phyloP scores from a whole-genome alignment of 768 basidiomycete species.

The Collybiopsis confluens region DNA sequence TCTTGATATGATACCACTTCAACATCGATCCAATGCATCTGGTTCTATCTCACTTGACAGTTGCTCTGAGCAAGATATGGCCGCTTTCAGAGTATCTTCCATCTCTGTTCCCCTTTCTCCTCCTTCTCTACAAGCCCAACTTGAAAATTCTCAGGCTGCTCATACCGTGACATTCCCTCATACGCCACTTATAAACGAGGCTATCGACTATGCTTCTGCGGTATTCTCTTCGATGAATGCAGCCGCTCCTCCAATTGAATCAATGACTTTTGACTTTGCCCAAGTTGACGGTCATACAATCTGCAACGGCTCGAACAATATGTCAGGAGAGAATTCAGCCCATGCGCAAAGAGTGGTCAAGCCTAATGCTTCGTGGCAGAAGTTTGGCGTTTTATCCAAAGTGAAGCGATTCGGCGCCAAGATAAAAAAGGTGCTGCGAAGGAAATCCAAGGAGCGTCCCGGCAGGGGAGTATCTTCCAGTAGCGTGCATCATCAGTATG shows the following conservation, averaged over 20 bases:
- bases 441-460: constrained; percentile 8
- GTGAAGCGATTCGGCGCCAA: constrained; percentile 24
- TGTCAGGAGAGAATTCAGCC: no score
- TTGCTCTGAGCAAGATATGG: constrained; percentile 7
- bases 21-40: constrained; percentile 2
- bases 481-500: not conserved
- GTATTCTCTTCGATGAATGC: constrained; percentile 29
- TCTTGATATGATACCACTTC: constrained; percentile 7
- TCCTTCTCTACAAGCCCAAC: constrained; percentile 4
- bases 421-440: constrained; percentile 22
- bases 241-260: constrained; percentile 9
- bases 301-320: not conserved
- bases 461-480: not conserved
- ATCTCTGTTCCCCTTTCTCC: constrained; percentile 10
- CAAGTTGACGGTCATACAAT: not conserved
- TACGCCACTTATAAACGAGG: constrained; percentile 16
- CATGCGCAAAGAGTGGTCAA: not conserved
- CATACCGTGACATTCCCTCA: constrained; percentile 3
- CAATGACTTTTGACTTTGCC: not conserved
- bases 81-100: not conserved
- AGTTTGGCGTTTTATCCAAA: constrained; percentile 14
- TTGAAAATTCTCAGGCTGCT: constrained; percentile 8
- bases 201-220: constrained; percentile 29
- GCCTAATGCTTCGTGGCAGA: not conserved
- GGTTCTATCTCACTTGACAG: constrained; percentile 17